A percentile compares a stretch with the other conserved stretches of the same genome.
Conservation (phyloP, 306 rosid genomes). For the Fragaria vesca region DNA sequence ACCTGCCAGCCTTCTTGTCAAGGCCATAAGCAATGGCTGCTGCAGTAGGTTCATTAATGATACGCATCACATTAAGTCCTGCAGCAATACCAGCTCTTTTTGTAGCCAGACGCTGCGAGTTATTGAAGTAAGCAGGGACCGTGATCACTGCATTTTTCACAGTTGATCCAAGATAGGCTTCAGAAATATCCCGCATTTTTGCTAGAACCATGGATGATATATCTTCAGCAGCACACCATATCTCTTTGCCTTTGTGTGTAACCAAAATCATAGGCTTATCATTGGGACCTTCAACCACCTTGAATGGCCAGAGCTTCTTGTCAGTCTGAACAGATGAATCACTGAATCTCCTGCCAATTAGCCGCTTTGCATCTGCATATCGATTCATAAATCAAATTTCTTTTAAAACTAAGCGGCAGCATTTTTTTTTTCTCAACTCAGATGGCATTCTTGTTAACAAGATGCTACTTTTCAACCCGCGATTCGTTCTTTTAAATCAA, state of each 20-base stretch:
- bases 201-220: background rate
- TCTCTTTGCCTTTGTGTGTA: background rate
- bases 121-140: background rate
- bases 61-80: background rate
- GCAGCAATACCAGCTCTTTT: background rate
- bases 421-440: background rate
- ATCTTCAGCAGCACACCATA: background rate
- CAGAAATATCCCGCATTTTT: background rate
- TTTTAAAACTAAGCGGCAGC: background rate
- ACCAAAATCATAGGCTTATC: background rate
- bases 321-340: background rate
- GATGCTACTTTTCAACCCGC: too few species aligned
- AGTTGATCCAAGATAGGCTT: background rate
- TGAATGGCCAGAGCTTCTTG: background rate
- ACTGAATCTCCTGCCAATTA: background rate
- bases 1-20: background rate
- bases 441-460: too few species aligned
- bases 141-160: background rate
- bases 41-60: background rate
- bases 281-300: background rate
- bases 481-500: too few species aligned
- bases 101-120: background rate
- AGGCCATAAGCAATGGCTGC: conserved; percentile 6
- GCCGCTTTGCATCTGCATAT: background rate
- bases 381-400: background rate